A percentile compares a stretch with the other conserved stretches of the same genome.
These are phyloP conservation scores for Myriosclerotinia curreyana DNA, from an alignment of 2,329 filamentous ascomycete genomes.

Conservation along the genomic window DNA sequence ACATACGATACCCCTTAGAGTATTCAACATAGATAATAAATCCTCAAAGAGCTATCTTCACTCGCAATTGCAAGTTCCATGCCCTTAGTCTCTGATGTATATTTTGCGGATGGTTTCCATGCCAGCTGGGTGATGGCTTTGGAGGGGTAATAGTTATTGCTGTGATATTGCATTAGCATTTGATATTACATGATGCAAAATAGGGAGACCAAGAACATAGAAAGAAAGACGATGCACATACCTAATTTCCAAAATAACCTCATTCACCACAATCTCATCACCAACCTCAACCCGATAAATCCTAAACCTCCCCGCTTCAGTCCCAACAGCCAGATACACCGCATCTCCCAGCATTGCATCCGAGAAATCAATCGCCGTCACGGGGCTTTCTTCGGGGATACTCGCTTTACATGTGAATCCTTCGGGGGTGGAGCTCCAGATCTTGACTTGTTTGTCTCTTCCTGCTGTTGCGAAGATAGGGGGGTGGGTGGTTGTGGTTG, in stretches of 20 bases:
- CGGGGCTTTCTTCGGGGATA: conserved; percentile 54
- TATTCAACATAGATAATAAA: conserved; percentile 48
- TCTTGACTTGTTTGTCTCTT: conserved; percentile 78
- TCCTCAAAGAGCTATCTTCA: conserved; percentile 58
- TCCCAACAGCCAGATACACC: conserved; percentile 54
- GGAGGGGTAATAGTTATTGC: conserved; percentile 46
- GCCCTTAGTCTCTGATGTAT: conserved; percentile 16
- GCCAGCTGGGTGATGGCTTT: conserved; percentile 52
- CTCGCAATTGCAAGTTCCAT: conserved; percentile 42
- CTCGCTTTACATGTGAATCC: conserved; percentile 44
- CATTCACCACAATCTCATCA: conserved; percentile 25
- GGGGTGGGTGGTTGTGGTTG: not conserved
- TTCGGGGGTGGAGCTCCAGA: conserved; percentile 53
- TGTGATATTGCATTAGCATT: conserved; percentile 29
- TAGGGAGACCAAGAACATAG: not conserved
- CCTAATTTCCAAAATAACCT: conserved; percentile 22
- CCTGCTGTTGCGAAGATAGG: conserved; percentile 79
- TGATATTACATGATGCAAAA: too few relatives aligned
- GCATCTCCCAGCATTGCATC: conserved; percentile 35
- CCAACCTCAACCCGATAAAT: conserved; percentile 28
- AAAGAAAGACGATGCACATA: not conserved
- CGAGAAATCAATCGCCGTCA: conserved; percentile 71
- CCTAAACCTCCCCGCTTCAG: conserved; percentile 45
- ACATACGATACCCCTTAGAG: conserved; percentile 25
- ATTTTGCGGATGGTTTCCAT: conserved; percentile 56